These are phyloP conservation scores for Strombidium stylifer DNA, from an alignment of 73 alveolate genomes.

Conservation along the genomic window DNA sequence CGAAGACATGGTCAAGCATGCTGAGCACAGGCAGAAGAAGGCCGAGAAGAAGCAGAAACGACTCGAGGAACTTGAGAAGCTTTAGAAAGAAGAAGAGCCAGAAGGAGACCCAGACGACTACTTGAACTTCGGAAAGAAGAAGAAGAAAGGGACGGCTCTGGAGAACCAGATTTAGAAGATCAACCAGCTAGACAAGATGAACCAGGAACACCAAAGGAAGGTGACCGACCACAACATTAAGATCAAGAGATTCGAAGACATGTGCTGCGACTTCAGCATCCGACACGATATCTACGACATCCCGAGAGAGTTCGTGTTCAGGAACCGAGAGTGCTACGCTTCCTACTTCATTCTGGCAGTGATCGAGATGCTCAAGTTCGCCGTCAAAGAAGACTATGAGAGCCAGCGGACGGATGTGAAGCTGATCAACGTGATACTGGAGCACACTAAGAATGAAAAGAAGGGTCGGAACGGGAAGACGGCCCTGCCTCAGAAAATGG, in stretches of 20 bases:
- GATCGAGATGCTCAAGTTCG: constrained; percentile 48
- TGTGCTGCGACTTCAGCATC: constrained; percentile 13
- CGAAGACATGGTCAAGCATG: too few species aligned
- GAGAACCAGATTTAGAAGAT: neutral
- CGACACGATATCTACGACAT: constrained; percentile 15
- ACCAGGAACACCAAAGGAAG: constrained; percentile 3
- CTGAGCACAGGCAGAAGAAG: too few species aligned
- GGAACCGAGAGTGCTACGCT: constrained; percentile 34
- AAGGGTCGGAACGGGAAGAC: neutral
- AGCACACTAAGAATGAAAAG: constrained; percentile 20
- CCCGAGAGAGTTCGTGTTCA: constrained; percentile 16
- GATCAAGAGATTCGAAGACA: constrained; percentile 9
- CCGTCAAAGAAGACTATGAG: constrained; percentile 51
- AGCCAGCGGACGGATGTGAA: constrained; percentile 32
- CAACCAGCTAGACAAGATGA: constrained; percentile 13
- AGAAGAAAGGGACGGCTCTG: neutral
- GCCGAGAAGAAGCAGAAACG: too few species aligned
- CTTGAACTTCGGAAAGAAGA: neutral
- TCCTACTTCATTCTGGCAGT: constrained; percentile 43
- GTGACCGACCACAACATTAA: constrained; percentile 6
- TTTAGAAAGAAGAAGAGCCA: neutral
- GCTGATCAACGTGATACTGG: constrained; percentile 27
- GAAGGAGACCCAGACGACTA: neutral
- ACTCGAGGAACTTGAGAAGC: neutral
- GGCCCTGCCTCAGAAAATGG: too few species aligned